These are phyloP conservation scores for Cokeromyces recurvatus DNA, from an alignment of 371 early-diverging fungal genomes.

Conservation along the genomic window DNA sequence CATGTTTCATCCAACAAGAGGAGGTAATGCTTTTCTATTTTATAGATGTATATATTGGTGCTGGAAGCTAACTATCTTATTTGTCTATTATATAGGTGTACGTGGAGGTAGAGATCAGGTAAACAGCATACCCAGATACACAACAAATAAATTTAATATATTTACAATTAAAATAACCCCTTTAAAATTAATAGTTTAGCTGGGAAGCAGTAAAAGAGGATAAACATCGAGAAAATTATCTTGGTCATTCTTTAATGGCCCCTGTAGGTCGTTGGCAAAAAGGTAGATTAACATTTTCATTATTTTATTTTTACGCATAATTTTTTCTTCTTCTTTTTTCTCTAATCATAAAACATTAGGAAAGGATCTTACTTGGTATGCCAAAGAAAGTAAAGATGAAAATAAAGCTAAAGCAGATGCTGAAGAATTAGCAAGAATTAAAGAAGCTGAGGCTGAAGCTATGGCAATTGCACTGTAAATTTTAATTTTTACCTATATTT, in stretches of 20 bases:
- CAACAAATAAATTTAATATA: no score
- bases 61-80: no score
- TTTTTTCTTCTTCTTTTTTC: no score
- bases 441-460: constrained; percentile 76
- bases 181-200: constrained; percentile 22
- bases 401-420: constrained; percentile 17
- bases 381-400: constrained; percentile 48
- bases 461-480: constrained; percentile 75
- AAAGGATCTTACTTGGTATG: constrained; percentile 74
- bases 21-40: no score
- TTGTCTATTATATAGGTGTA: constrained; percentile 40
- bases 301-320: no score
- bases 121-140: not conserved
- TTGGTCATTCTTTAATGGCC: constrained; percentile 81
- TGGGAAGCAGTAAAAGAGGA: constrained; percentile 80
- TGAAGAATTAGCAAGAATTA: constrained; percentile 60
- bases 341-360: constrained; percentile 30
- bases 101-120: constrained; percentile 64
- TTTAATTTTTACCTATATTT: not conserved
- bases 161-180: no score
- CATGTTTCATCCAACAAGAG: constrained; percentile 51
- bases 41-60: no score
- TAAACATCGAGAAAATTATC: constrained; percentile 81
- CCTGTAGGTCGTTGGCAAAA: constrained; percentile 73
- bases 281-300: constrained; percentile 22